These are phyloP conservation scores for Purpureocillium lavendulum DNA, from an alignment of 2,329 filamentous ascomycete species.

Conservation along the genomic window DNA sequence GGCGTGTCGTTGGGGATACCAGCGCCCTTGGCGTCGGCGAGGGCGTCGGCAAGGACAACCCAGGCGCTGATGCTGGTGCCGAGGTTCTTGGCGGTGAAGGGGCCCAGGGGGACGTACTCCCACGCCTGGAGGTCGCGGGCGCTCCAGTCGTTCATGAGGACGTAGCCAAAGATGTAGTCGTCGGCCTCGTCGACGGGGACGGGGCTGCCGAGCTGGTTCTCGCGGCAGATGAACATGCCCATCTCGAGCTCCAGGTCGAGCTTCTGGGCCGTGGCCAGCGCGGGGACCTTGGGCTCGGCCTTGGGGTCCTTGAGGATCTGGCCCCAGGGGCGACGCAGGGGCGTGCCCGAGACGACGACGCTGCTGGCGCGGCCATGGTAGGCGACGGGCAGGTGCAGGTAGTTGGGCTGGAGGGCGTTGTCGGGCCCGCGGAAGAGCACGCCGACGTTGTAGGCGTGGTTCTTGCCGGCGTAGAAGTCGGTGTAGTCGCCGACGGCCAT, in stretches of 20 bases:
- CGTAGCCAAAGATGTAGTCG: slow-evolving; percentile 62
- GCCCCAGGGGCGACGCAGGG: slow-evolving; percentile 63
- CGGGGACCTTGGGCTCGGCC: slow-evolving; percentile 44
- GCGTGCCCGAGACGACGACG: slow-evolving; percentile 66
- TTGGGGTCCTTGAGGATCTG: slow-evolving; percentile 51
- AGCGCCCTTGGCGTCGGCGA: slow-evolving; percentile 23
- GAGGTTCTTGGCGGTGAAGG: slow-evolving; percentile 55
- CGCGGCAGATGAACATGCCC: slow-evolving; percentile 62
- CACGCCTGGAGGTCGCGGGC: slow-evolving; percentile 53
- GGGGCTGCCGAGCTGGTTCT: slow-evolving; percentile 58
- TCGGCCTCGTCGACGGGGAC: slow-evolving; percentile 59
- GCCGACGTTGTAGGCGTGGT: slow-evolving; percentile 66
- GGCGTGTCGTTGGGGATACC: slow-evolving; percentile 23
- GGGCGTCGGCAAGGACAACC: slow-evolving; percentile 52
- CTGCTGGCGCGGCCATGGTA: slow-evolving; percentile 75
- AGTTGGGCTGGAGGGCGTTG: slow-evolving; percentile 73
- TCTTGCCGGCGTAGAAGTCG: slow-evolving; percentile 74
- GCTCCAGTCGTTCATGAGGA: slow-evolving; percentile 58
- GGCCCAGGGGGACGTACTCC: slow-evolving; percentile 55
- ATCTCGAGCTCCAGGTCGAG: slow-evolving; percentile 75
- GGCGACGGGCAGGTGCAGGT: slow-evolving; percentile 70
- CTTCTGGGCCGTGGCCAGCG: slow-evolving; percentile 49
- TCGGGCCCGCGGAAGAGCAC: slow-evolving; percentile 64
- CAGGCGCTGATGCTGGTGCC: slow-evolving; percentile 53
- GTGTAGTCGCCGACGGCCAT: slow-evolving; percentile 77